These are phyloP conservation scores for Wickerhamomyces tratensis DNA, from an alignment of 805 yeast genomes.

Conservation along the genomic window DNA sequence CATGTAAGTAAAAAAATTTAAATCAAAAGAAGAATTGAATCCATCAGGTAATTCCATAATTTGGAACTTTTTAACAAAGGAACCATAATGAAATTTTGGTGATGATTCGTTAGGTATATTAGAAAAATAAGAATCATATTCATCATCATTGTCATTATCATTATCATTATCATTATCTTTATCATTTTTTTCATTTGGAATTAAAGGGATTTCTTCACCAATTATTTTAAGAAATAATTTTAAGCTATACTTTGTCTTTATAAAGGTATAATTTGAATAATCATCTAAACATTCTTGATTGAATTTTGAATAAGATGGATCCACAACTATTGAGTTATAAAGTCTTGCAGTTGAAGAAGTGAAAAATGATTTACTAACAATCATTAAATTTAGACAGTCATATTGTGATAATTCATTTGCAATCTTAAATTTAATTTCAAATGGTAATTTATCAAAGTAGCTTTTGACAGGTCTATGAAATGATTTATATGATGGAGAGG, in stretches of 20 bases:
- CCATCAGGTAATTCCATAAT: conserved; percentile 33
- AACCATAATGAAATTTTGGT: conserved; percentile 3
- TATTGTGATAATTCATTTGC: conserved; percentile 27
- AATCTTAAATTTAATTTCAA: conserved; percentile 24
- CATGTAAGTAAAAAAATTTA: conserved; percentile 17
- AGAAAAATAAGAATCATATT: too few species aligned
- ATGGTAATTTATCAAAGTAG: conserved; percentile 24
- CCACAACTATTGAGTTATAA: conserved; percentile 20
- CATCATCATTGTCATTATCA: not conserved
- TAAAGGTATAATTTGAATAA: conserved; percentile 14
- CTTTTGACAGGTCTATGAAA: too few species aligned
- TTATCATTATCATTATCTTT: too few species aligned
- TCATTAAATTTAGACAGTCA: conserved; percentile 25
- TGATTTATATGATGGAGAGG: too few species aligned
- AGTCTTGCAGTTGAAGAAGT: conserved; percentile 23
- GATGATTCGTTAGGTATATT: too few species aligned
- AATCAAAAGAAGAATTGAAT: conserved; percentile 24
- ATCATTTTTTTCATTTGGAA: conserved; percentile 1
- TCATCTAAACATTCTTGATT: conserved; percentile 23
- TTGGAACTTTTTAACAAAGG: conserved; percentile 19
- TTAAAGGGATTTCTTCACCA: not conserved
- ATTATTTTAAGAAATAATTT: conserved; percentile 23
- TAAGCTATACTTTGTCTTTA: conserved; percentile 30
- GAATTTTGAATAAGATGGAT: conserved; percentile 28
- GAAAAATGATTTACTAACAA: conserved; percentile 22